Base-by-base conservation (phyloP, 2,329 filamentous ascomycete genomes). In the Ophioceras dolichostomum region DNA sequence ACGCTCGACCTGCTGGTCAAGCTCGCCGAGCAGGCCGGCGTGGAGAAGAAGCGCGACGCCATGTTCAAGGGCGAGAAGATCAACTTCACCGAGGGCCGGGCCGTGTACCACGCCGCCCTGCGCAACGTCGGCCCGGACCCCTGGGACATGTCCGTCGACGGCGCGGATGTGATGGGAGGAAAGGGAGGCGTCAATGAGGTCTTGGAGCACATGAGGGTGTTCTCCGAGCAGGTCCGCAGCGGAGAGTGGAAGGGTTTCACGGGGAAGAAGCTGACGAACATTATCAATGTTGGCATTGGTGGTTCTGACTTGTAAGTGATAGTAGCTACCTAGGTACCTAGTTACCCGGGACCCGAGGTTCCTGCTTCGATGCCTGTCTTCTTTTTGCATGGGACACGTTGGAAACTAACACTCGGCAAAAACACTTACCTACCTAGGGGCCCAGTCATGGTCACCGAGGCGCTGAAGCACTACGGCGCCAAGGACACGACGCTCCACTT, bases 11-110 rank as follows among this genome's bases (percentile, higher is more conserved):
- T 94, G 35, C 75, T 98, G 38, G 71, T 93, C 52, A 80, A 94
- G 68, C 78, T 98, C 20, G 91, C 91, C 45, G 80, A 88, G 64
- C 83, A 96, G 66, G 87, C 89, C 47, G 80, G 81, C 48, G 63
- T 98, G 28, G 88, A 94, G 70, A 75, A 93, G 69, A 84, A 95
- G 58, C 83, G 91, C 46, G 89, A 98, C 76, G 79, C 80, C 56
- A 94, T 98, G 88, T 98, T 98, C 65, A 79, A 78, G 41, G 91
- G 91, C 50, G 85, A 96, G 57, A 89, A 93, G 74, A 96, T 98
- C 72, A 98, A 98, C 76, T 95, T 95, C 67, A 98, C 91, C 42
- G 91, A 98, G 71, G 71, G 89, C 57, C 81, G 91, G 47, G 91
- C 91, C 47, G 91, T 98, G 47, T 94, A 94, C 69, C 91, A 98